Conservation (phyloP, 2,329 filamentous ascomycete species). For the Furcasterigmium sp. region DNA sequence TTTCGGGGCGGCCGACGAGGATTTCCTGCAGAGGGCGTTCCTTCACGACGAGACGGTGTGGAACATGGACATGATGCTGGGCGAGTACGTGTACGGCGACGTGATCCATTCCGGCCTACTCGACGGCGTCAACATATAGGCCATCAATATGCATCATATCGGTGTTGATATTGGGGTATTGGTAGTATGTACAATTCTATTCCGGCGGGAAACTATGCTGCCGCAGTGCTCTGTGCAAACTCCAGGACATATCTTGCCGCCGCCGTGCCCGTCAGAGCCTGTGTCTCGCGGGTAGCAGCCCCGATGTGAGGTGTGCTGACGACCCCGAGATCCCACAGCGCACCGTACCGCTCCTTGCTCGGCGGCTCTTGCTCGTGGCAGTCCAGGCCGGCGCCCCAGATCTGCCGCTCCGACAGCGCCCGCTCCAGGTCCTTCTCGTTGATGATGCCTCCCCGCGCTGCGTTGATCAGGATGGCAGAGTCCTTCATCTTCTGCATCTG, state of each 20-base stretch:
- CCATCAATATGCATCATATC: background rate
- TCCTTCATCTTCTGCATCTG: slow-evolving; percentile 29
- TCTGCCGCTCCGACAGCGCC: slow-evolving; percentile 23
- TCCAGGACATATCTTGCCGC: slow-evolving; percentile 17
- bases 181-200: background rate
- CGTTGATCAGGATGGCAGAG: slow-evolving; percentile 32
- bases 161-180: background rate
- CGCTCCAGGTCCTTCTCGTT: slow-evolving; percentile 26
- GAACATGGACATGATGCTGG: slow-evolving; percentile 13
- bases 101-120: background rate
- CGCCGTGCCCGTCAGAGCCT: slow-evolving; percentile 21
- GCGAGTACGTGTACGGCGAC: slow-evolving; percentile 14
- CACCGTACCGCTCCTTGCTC: slow-evolving; percentile 23
- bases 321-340: slow-evolving; percentile 27
- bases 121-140: background rate
- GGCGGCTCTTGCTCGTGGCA: slow-evolving; percentile 34
- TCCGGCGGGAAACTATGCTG: background rate
- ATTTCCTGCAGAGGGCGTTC: slow-evolving; percentile 10
- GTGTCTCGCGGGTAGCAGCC: slow-evolving; percentile 31
- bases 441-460: slow-evolving; percentile 32
- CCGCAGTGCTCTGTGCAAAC: slow-evolving; percentile 4
- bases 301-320: slow-evolving; percentile 40
- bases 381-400: slow-evolving; percentile 34
- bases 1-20: background rate
- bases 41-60: slow-evolving; percentile 11